Conservation (phyloP, 192 early-diverging fungal genomes). For the Coemansia sp. region DNA sequence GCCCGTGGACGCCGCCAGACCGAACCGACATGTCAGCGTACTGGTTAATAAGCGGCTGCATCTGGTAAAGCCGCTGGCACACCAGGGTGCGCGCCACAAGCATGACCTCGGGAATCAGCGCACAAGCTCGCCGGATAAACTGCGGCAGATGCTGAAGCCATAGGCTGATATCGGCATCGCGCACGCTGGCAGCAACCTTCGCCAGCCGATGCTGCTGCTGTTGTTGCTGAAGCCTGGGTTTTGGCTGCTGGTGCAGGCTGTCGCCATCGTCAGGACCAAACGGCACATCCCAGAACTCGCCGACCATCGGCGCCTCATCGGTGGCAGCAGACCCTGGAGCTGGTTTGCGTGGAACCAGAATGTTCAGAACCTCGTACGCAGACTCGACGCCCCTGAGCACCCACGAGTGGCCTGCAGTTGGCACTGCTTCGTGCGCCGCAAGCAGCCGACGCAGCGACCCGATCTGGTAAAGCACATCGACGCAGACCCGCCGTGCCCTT, state of each 20-base stretch:
- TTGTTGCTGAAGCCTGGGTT: background rate
- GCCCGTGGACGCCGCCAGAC: constrained; percentile 7
- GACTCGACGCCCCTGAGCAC: constrained; percentile 30
- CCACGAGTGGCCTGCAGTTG: constrained; percentile 22
- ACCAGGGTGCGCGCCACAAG: constrained; percentile 43
- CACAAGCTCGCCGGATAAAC: constrained; percentile 45
- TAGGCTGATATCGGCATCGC: constrained; percentile 21
- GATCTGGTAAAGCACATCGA: constrained; percentile 43
- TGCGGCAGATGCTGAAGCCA: constrained; percentile 40
- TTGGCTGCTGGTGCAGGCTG: no score
- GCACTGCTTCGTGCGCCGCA: constrained; percentile 22
- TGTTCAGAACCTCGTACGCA: constrained; percentile 48
- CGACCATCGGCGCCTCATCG: constrained; percentile 14
- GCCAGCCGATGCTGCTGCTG: constrained; percentile 25
- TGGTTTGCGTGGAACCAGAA: constrained; percentile 20
- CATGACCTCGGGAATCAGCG: constrained; percentile 49
- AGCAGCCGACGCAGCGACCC: constrained; percentile 38
- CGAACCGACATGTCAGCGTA: constrained; percentile 48
- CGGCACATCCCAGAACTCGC: constrained; percentile 39
- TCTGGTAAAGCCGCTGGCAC: constrained; percentile 52
- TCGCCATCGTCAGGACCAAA: constrained; percentile 23
- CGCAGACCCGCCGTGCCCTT: constrained; percentile 32
- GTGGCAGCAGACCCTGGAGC: background rate
- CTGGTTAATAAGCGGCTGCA: constrained; percentile 55
- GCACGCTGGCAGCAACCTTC: constrained; percentile 34